Conservation (phyloP, 306 rosid species). For the Trifolium fragiferum region DNA sequence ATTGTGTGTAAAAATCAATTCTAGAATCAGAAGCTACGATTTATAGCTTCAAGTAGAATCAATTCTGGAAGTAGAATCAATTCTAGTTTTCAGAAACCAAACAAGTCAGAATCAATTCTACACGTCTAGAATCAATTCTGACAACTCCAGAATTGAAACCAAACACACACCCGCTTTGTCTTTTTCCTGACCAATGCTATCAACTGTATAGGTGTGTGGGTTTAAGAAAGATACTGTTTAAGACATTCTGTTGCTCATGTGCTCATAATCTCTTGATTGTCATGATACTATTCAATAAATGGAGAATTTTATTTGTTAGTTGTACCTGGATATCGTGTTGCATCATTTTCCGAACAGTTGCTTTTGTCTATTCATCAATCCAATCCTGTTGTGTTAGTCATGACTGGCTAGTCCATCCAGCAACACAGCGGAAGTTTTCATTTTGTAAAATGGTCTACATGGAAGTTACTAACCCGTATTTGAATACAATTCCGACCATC, state of each 20-base stretch:
- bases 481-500: not conserved
- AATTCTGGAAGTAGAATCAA: too few species aligned
- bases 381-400: not conserved
- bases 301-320: too few species aligned
- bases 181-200: not conserved
- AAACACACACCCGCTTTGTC: not conserved
- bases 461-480: not conserved
- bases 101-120: too few species aligned
- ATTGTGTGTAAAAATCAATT: too few species aligned
- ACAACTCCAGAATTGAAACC: too few species aligned
- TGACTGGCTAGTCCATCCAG: not conserved
- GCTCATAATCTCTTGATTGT: not conserved
- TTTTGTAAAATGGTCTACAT: not conserved
- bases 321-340: not conserved
- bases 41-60: too few species aligned
- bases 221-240: not conserved
- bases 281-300: too few species aligned
- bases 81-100: too few species aligned
- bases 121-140: too few species aligned
- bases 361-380: conserved; percentile 8
- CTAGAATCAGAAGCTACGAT: too few species aligned
- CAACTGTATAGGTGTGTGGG: not conserved
- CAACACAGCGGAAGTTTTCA: not conserved
- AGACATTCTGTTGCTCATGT: not conserved
- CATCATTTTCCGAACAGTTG: not conserved